Evolutionary conservation across 495 filamentous ascomycete species (phyloP).

Genomic region (Penicillium longicatenatum): DNA sequence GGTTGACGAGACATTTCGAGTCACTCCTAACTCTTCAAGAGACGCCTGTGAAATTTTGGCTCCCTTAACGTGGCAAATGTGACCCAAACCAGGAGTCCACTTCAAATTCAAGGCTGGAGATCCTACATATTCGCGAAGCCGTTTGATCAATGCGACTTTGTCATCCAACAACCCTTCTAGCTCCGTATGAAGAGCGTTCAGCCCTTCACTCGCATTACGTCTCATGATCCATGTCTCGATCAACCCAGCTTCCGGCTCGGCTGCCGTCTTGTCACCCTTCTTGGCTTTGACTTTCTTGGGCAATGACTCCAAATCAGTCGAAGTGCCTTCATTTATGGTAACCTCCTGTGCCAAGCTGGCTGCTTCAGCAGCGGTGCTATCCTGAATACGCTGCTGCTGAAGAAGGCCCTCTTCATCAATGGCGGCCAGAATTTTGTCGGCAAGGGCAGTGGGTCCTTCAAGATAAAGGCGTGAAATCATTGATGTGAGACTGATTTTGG

Average conservation of each 20-base stretch:
- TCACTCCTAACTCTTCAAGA: constrained; percentile 46
- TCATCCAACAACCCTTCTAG: constrained; percentile 59
- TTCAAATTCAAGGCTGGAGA: constrained; percentile 66
- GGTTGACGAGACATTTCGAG: constrained; percentile 69
- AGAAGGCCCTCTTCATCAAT: constrained; percentile 94
- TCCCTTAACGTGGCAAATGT: constrained; percentile 89
- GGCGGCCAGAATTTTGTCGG: constrained; percentile 67
- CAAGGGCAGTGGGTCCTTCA: constrained; percentile 66
- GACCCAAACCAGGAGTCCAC: constrained; percentile 81
- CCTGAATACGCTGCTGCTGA: constrained; percentile 74
- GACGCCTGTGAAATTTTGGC: constrained; percentile 60
- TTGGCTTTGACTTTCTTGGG: constrained; percentile 47
- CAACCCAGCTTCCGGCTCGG: constrained; percentile 34
- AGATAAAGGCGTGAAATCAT: constrained; percentile 67
- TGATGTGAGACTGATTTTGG: constrained; percentile 41
- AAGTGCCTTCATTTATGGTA: constrained; percentile 57
- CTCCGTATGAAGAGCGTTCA: constrained; percentile 66
- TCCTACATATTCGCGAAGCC: constrained; percentile 57
- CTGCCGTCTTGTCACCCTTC: constrained; percentile 25
- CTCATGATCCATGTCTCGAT: constrained; percentile 87
- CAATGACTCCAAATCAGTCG: constrained; percentile 47
- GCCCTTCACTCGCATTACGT: constrained; percentile 60
- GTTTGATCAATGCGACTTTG: constrained; percentile 59
- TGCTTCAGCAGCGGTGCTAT: constrained; percentile 67
- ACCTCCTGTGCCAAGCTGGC: constrained; percentile 69